These are phyloP conservation scores for Cordyceps javanica DNA, from an alignment of 2,329 filamentous ascomycete genomes.

Conservation along the genomic window DNA sequence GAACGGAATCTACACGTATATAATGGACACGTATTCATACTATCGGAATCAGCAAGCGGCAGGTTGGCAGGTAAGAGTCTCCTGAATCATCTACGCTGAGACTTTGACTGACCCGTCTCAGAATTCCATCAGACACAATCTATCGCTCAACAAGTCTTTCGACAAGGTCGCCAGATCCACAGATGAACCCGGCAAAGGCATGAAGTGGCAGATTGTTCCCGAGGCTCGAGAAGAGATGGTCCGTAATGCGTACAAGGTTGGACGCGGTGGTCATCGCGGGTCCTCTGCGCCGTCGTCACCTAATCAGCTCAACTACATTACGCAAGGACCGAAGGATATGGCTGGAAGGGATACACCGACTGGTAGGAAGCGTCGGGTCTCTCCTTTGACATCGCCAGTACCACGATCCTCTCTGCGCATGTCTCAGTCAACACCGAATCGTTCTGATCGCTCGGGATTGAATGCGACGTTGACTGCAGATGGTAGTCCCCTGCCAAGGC, in stretches of 20 bases:
- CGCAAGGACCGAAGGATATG: constrained; percentile 52
- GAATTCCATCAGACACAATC: constrained; percentile 95
- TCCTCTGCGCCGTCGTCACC: constrained; percentile 67
- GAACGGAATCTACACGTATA: constrained; percentile 89
- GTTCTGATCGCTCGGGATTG: constrained; percentile 33
- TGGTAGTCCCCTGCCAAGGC: constrained; percentile 55
- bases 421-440: constrained; percentile 54
- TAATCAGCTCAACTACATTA: constrained; percentile 54
- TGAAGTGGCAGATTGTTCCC: constrained; percentile 95
- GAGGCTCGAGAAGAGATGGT: constrained; percentile 84
- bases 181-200: constrained; percentile 94
- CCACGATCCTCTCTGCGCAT: constrained; percentile 43
- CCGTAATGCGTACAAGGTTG: constrained; percentile 59
- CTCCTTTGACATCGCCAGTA: constrained; percentile 50
- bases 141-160: constrained; percentile 92
- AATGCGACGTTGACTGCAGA: constrained; percentile 41
- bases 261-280: constrained; percentile 57
- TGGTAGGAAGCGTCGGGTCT: constrained; percentile 50
- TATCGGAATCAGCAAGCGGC: constrained; percentile 71
- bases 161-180: constrained; percentile 88
- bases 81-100: no score
- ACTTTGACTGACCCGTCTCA: constrained; percentile 27
- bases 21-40: constrained; percentile 86
- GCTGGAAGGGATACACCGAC: constrained; percentile 44
- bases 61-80: constrained; percentile 78